Base-by-base conservation (phyloP, 2,329 filamentous ascomycete genomes). In the Taxawa tesnikishii region DNA sequence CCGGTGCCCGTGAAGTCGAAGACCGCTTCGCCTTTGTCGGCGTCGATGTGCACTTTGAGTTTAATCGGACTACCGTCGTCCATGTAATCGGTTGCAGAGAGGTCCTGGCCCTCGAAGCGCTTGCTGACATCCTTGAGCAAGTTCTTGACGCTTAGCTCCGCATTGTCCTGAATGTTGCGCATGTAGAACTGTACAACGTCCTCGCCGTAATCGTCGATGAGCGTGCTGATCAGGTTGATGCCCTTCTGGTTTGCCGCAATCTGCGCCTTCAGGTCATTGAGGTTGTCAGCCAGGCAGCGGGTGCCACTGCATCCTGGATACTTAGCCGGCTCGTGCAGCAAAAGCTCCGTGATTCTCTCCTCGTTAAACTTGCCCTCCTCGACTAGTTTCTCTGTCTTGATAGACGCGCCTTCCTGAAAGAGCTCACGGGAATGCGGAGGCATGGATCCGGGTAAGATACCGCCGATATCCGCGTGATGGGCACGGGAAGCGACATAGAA, bases 241-340 rank as follows among this genome's bases (percentile, higher is more conserved):
- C 84, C 84, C 44, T 85, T 85, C 45, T 84, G 79, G 47, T 93
- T 92, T 9, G 83, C 83, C 0, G 84, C 83, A 9, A 90, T 78
- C 50, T 92, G 83, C 0, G 84, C 84, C 53, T 87, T 85, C 25
- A 93, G 65, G 50, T 92, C 84, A 32, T 83, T 87, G 42, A 92
- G 65, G 49, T 92, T 92, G 53, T 93, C 84, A 7, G 72, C 75
- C 1, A 92, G 63, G 49, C 82, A 84, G 26, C 83, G 65, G 0
- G 83, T 87, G 2, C 83, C 83, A 33, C 72, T 77, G 57, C 82
- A 90, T 1, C 80, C 83, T 0, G 76, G 73, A 42, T 81, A 75
- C 44, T 78, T 65, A 0, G 80, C 79, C 0, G 84, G 83, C 40
- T 85, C 79, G 10, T 74, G 65, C 33, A 82, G 73, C 4, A 92